Percentiles rank a stretch among this genome's conserved stretches.
These are phyloP conservation scores for Pulveroboletus ravenelii DNA, from an alignment of 768 basidiomycete species.

Conservation along the genomic window DNA sequence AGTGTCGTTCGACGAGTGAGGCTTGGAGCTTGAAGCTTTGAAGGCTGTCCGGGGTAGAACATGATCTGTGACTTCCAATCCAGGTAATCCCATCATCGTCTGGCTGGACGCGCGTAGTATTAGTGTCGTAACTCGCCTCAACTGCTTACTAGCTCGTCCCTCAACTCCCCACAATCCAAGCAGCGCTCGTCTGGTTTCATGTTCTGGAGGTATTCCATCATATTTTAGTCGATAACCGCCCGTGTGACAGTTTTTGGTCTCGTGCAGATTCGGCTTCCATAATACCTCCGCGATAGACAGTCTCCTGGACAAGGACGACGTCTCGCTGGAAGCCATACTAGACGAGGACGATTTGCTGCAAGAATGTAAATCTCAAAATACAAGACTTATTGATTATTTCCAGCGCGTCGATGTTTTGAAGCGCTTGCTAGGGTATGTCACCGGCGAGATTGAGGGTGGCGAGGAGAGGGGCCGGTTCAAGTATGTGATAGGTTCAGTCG, in stretches of 20 bases:
- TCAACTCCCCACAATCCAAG: conserved; percentile 5
- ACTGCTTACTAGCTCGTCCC: conserved; percentile 9
- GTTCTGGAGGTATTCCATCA: conserved; percentile 44
- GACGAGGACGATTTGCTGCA: conserved; percentile 92
- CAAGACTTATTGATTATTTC: conserved; percentile 83
- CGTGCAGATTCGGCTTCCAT: conserved; percentile 79
- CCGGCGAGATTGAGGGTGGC: conserved; percentile 78
- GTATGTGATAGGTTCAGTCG: conserved; percentile 42
- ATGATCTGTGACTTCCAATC: conserved; percentile 21
- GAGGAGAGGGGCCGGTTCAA: conserved; percentile 78
- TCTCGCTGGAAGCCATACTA: conserved; percentile 83
- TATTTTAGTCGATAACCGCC: neutral
- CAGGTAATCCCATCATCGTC: conserved; percentile 18
- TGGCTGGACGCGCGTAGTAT: neutral
- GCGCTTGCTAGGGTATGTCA: conserved; percentile 78
- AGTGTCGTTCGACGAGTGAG: neutral
- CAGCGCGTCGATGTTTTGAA: conserved; percentile 77
- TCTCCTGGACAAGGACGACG: conserved; percentile 85
- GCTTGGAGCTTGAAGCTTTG: no score
- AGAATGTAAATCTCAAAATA: conserved; percentile 95
- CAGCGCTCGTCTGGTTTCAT: conserved; percentile 29
- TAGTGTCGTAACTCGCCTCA: conserved; percentile 22
- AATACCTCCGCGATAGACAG: conserved; percentile 87
- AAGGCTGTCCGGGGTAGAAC: neutral
- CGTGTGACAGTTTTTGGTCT: conserved; percentile 3